These are phyloP conservation scores for Euphorbia lathyris DNA, from an alignment of 345 rosid species.

Conservation along the genomic window DNA sequence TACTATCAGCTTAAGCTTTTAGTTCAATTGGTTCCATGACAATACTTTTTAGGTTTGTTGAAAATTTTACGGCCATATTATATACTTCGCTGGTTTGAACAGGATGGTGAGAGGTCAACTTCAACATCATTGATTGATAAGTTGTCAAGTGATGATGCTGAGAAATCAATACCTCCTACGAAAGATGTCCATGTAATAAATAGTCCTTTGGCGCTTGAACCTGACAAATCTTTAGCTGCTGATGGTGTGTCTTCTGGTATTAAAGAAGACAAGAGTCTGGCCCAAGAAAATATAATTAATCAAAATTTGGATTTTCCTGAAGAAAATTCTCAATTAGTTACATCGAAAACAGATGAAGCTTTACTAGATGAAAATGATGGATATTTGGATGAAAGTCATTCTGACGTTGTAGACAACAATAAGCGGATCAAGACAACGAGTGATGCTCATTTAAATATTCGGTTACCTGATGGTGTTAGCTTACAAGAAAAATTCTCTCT, in stretches of 20 bases:
- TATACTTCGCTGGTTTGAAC: neutral
- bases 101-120: conserved; percentile 31
- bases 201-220: conserved; percentile 23
- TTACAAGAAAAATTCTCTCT: conserved; percentile 69
- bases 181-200: conserved; percentile 24
- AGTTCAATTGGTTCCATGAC: too few relatives aligned
- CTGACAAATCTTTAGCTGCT: conserved; percentile 29
- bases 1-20: too few relatives aligned
- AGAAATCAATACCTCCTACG: conserved; percentile 22
- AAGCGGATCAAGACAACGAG: conserved; percentile 27
- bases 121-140: conserved; percentile 27
- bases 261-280: conserved; percentile 22
- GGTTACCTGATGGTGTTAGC: conserved; percentile 61
- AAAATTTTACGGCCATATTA: neutral
- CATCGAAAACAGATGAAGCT: conserved; percentile 20
- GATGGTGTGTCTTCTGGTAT: conserved; percentile 19
- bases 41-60: conserved; percentile 9
- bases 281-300: conserved; percentile 20
- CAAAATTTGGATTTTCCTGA: conserved; percentile 19
- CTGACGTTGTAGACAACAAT: conserved; percentile 10
- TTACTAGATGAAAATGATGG: conserved; percentile 25
- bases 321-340: conserved; percentile 14
- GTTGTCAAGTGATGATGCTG: conserved; percentile 21
- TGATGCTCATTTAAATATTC: conserved; percentile 70
- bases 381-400: conserved; percentile 22